Percentiles rank a stretch among this genome's conserved stretches.
phyloP scores from a whole-genome alignment of 352 stramenopile species.

The Albugo laibachii region DNA sequence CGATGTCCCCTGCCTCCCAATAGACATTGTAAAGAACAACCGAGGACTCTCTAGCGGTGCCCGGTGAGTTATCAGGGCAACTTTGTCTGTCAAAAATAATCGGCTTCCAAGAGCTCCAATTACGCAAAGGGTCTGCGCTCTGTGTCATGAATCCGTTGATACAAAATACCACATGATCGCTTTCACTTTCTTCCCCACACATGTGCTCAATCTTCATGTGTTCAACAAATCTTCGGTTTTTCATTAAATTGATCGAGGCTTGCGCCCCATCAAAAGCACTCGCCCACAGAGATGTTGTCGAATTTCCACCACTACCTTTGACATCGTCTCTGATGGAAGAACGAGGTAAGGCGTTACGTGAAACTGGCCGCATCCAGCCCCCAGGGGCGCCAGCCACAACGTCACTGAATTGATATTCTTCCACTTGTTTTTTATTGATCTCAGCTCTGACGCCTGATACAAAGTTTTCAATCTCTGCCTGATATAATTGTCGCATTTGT shows the following conservation, averaged over 20 bases:
- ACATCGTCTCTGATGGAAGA: not conserved
- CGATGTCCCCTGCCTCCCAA: constrained; percentile 55
- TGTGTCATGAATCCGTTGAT: constrained; percentile 81
- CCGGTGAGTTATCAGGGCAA: not conserved
- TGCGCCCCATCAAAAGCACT: constrained; percentile 54
- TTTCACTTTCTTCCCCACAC: constrained; percentile 31
- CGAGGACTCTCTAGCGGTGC: constrained; percentile 8
- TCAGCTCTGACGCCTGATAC: constrained; percentile 23
- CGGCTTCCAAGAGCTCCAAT: constrained; percentile 30
- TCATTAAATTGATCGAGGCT: constrained; percentile 46
- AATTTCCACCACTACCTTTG: not conserved
- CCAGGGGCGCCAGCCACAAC: constrained; percentile 36
- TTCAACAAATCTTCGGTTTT: constrained; percentile 39
- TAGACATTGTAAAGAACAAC: constrained; percentile 43
- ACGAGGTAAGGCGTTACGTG: not conserved
- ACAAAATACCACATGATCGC: constrained; percentile 45
- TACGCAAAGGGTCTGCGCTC: constrained; percentile 29
- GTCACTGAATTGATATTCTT: constrained; percentile 13
- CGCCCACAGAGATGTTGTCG: constrained; percentile 24
- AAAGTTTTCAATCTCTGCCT: constrained; percentile 21
- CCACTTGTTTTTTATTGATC: constrained; percentile 27
- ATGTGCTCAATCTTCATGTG: constrained; percentile 42
- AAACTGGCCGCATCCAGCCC: constrained; percentile 25
- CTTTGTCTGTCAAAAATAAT: constrained; percentile 1
- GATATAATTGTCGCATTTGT: constrained; percentile 14